Conservation (phyloP, 2,329 filamentous ascomycete genomes). For the Fusarium odoratissimum region DNA sequence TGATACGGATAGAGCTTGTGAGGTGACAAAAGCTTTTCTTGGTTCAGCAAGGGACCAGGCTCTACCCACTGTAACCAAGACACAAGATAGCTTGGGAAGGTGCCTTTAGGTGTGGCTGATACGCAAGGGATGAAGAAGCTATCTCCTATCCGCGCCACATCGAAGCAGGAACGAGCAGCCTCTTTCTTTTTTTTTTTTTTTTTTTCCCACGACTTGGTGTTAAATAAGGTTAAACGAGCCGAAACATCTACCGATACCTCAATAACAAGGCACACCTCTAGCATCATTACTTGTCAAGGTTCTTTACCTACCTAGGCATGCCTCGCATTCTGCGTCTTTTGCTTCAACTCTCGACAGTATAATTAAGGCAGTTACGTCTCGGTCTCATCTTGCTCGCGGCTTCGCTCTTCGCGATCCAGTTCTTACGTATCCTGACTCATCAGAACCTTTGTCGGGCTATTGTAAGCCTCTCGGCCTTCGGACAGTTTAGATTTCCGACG, state of each 20-base stretch:
- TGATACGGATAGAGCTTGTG: not conserved
- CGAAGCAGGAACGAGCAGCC: not conserved
- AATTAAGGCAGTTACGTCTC: not conserved
- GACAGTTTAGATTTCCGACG: slow-evolving; percentile 34
- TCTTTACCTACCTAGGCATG: not conserved
- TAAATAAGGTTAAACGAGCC: slow-evolving; percentile 16
- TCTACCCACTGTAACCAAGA: not conserved
- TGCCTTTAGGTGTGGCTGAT: slow-evolving; percentile 5
- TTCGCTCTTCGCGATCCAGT: slow-evolving; percentile 6
- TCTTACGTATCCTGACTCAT: slow-evolving; percentile 33
- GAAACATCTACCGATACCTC: not conserved
- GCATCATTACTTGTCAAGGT: not conserved
- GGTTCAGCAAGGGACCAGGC: not conserved
- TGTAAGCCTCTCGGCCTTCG: slow-evolving; percentile 41
- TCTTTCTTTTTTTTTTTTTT: not conserved
- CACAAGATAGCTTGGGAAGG: not conserved
- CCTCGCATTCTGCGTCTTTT: slow-evolving; percentile 8
- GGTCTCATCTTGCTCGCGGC: slow-evolving; percentile 11
- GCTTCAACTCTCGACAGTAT: not conserved
- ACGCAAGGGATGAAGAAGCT: not conserved
- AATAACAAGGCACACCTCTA: not conserved
- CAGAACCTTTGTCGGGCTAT: slow-evolving; percentile 31
- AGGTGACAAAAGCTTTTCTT: not conserved
- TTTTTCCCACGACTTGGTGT: not conserved
- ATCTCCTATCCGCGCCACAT: slow-evolving; percentile 10